Conservation (phyloP, 352 stramenopile genomes). For the Phytophthora hibernalis region DNA sequence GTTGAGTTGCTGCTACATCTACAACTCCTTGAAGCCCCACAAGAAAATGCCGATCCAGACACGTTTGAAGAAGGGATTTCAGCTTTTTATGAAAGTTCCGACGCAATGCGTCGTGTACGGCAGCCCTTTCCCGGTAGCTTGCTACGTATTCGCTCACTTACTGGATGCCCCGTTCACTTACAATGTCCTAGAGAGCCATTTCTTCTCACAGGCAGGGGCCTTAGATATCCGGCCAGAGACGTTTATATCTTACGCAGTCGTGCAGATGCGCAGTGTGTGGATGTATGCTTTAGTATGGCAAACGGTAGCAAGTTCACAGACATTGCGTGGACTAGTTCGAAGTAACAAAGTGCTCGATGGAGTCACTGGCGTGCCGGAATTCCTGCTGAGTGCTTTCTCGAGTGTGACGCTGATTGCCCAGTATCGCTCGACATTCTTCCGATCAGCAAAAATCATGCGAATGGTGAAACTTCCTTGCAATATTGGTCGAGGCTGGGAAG, state of each 20-base stretch:
- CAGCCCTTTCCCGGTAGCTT: conserved; percentile 44
- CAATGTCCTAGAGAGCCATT: conserved; percentile 37
- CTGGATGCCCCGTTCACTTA: conserved; percentile 55
- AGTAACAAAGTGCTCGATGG: conserved; percentile 8
- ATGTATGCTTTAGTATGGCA: conserved; percentile 44
- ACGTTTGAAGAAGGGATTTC: conserved; percentile 10
- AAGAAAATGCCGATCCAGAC: neutral
- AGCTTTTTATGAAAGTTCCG: conserved; percentile 48
- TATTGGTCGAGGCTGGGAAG: neutral
- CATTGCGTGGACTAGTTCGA: neutral
- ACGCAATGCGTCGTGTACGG: conserved; percentile 63
- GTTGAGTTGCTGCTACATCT: conserved; percentile 30
- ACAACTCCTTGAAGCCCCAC: neutral
- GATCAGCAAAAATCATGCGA: conserved; percentile 22
- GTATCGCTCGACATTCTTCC: conserved; percentile 34
- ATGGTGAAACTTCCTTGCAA: conserved; percentile 23
- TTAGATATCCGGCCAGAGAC: conserved; percentile 24
- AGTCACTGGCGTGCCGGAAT: conserved; percentile 42
- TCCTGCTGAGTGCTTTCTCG: conserved; percentile 43
- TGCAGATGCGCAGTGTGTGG: conserved; percentile 61
- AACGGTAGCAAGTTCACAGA: neutral
- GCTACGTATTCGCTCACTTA: conserved; percentile 52
- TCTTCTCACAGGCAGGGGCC: conserved; percentile 36
- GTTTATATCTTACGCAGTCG: conserved; percentile 39
- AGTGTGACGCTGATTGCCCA: conserved; percentile 41